Evolutionary conservation across 2,329 filamentous ascomycete species (phyloP).

Genomic region (Colletotrichum camelliae): DNA sequence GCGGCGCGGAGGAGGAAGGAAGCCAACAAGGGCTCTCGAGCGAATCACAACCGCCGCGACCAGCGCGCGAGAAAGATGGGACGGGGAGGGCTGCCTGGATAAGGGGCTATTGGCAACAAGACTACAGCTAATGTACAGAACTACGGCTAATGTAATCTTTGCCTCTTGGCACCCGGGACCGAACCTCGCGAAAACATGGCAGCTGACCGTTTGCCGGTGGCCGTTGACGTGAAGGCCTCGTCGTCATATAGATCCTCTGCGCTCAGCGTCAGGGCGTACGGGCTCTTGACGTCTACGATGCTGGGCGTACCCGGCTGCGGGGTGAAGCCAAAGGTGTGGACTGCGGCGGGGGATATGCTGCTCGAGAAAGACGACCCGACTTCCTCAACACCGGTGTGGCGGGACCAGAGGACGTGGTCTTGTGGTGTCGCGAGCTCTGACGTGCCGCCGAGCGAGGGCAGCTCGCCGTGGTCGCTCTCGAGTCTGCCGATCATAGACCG

Average conservation of each 20-base stretch:
- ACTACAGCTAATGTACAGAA: conserved; percentile 11
- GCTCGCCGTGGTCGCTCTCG: conserved; percentile 40
- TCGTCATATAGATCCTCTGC: conserved; percentile 38
- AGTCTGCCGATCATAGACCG: conserved; percentile 46
- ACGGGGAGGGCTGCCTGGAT: conserved; percentile 47
- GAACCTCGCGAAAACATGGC: conserved; percentile 21
- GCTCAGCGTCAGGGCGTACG: conserved; percentile 40
- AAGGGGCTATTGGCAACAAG: neutral
- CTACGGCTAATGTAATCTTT: conserved; percentile 24
- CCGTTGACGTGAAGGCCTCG: neutral
- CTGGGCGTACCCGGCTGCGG: conserved; percentile 33
- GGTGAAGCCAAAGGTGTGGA: conserved; percentile 28
- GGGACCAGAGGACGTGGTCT: conserved; percentile 35
- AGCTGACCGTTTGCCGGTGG: neutral
- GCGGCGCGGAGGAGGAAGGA: conserved; percentile 78
- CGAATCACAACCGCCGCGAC: conserved; percentile 87
- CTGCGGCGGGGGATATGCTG: conserved; percentile 30
- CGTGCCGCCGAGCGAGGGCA: conserved; percentile 40
- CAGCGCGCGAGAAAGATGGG: conserved; percentile 70
- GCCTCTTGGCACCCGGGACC: conserved; percentile 29
- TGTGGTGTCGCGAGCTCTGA: conserved; percentile 49
- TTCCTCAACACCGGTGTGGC: conserved; percentile 40
- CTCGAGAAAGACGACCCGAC: conserved; percentile 36
- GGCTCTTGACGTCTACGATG: conserved; percentile 40
- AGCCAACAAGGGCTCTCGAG: conserved; percentile 78